phyloP scores from a whole-genome alignment of 257 asterid genomes.

The Solanum pennellii region DNA sequence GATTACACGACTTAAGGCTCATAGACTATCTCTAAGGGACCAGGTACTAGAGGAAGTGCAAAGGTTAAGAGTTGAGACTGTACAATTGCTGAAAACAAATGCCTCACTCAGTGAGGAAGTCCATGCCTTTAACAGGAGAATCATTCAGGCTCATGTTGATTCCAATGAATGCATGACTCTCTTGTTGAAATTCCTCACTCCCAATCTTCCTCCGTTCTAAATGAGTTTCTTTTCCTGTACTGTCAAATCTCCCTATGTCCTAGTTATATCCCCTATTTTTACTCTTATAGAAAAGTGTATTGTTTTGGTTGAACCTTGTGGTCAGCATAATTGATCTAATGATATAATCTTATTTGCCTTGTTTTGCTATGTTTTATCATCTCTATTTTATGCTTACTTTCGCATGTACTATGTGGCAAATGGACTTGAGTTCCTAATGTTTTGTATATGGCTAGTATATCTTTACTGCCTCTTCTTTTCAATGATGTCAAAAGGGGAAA shows the following conservation, averaged over 20 bases:
- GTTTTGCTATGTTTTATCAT: too few species aligned
- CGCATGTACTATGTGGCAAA: background rate
- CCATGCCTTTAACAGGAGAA: background rate
- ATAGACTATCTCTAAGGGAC: background rate
- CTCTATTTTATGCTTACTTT: background rate
- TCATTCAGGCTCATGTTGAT: background rate
- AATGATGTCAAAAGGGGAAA: background rate
- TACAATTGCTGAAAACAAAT: too few species aligned
- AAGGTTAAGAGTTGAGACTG: background rate
- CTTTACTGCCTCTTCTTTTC: background rate
- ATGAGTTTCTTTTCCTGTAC: background rate
- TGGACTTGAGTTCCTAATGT: background rate
- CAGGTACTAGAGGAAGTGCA: background rate
- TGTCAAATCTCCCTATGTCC: background rate
- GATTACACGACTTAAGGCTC: background rate
- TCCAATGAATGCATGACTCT: background rate
- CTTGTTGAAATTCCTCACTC: background rate
- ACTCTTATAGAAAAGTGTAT: background rate
- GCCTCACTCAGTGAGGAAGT: background rate
- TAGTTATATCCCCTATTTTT: background rate
- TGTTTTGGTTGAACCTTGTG: background rate
- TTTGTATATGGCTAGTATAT: background rate
- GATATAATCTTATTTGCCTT: background rate
- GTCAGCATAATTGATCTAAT: background rate
- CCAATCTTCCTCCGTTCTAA: background rate